Evolutionary conservation across 2,329 filamentous ascomycete genomes (phyloP).

Genomic region (Rachicladosporium sp.): DNA sequence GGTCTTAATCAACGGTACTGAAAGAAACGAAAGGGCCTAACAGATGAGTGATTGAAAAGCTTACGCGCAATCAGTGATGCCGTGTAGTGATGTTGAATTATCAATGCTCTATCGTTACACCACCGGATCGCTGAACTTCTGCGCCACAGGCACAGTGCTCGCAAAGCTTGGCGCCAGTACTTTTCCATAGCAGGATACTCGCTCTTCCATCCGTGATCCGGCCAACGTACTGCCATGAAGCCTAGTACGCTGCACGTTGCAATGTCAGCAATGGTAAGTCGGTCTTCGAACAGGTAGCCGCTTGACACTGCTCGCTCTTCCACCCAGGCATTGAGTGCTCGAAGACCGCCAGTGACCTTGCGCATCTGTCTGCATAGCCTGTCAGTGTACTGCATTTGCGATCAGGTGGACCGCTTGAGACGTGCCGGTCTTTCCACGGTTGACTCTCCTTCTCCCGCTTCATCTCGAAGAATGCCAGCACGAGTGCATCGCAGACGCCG

Average conservation of each 20-base stretch:
- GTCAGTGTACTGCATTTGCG: neutral
- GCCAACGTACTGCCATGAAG: conserved; percentile 22
- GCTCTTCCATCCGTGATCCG: conserved; percentile 22
- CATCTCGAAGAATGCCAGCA: conserved; percentile 26
- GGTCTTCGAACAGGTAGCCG: conserved; percentile 21
- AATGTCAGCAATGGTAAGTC: conserved; percentile 25
- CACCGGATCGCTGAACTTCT: conserved; percentile 25
- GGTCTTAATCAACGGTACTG: no score
- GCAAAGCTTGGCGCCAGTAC: conserved; percentile 35
- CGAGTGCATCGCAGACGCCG: conserved; percentile 27
- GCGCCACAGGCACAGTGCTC: conserved; percentile 20
- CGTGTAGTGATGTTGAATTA: no score
- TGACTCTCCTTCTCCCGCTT: conserved; percentile 19
- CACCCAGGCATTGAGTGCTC: conserved; percentile 20
- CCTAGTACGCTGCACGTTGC: conserved; percentile 23
- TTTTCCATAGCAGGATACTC: conserved; percentile 27
- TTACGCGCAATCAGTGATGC: no score
- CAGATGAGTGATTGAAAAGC: no score
- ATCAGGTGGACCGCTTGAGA: neutral
- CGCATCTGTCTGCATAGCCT: conserved; percentile 19
- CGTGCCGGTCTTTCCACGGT: conserved; percentile 18
- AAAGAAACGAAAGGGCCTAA: no score
- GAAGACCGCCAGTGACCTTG: conserved; percentile 24
- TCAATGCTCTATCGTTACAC: conserved; percentile 13
- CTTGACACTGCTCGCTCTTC: conserved; percentile 11